Conservation (phyloP, 495 filamentous ascomycete species). For the Recurvomyces mirabilis region DNA sequence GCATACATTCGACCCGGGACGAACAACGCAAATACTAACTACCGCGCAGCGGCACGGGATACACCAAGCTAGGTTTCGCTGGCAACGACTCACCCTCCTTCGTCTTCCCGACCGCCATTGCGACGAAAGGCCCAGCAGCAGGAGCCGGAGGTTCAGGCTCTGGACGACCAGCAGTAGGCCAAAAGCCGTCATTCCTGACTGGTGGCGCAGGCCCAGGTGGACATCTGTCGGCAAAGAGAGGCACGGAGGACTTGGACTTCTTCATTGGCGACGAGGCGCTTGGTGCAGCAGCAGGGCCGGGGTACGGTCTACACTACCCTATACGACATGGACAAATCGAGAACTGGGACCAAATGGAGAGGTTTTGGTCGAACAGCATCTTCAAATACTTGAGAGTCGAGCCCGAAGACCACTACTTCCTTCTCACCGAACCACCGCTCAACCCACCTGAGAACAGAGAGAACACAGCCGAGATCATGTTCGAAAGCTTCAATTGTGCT, state of each 20-base stretch:
- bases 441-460: slow-evolving; percentile 98
- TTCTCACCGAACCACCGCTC: slow-evolving; percentile 94
- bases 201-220: slow-evolving; percentile 72
- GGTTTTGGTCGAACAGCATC: slow-evolving; percentile 99
- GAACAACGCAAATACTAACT: slow-evolving; percentile 12
- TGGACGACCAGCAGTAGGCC: slow-evolving; percentile 76
- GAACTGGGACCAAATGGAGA: slow-evolving; percentile 99
- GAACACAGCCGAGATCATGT: slow-evolving; percentile 99
- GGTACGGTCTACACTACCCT: slow-evolving; percentile 93
- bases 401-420: slow-evolving; percentile 95
- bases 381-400: slow-evolving; percentile 98
- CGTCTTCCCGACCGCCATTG: slow-evolving; percentile 97
- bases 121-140: slow-evolving; percentile 69
- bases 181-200: slow-evolving; percentile 91
- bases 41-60: slow-evolving; percentile 78
- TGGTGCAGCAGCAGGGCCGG: slow-evolving; percentile 69
- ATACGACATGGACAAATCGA: slow-evolving; percentile 97
- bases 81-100: slow-evolving; percentile 99
- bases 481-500: slow-evolving; percentile 98
- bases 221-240: slow-evolving; percentile 80
- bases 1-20: slow-evolving; percentile 27
- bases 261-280: slow-evolving; percentile 97
- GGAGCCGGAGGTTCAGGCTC: slow-evolving; percentile 68
- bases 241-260: slow-evolving; percentile 95
- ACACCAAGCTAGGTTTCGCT: slow-evolving; percentile 97